A percentile compares a stretch with the other conserved stretches of the same genome.
Conservation (phyloP, 495 filamentous ascomycete genomes). For the Aspergillus incahuasiensis region DNA sequence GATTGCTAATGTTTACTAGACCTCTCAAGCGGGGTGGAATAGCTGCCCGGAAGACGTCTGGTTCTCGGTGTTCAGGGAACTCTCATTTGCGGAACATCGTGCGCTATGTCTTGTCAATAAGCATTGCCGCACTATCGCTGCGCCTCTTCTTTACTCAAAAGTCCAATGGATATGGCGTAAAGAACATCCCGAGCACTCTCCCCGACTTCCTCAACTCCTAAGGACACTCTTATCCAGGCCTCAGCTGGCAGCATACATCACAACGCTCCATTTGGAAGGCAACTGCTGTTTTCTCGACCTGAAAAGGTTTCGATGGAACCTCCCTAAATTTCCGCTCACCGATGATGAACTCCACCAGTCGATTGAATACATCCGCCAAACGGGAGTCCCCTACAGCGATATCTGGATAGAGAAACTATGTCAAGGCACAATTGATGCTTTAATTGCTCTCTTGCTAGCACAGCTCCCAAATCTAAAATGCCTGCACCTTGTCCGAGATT, state of each 20-base stretch:
- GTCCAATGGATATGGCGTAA: slow-evolving; percentile 18
- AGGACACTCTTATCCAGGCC: slow-evolving; percentile 15
- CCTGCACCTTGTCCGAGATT: slow-evolving; percentile 14
- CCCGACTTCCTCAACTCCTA: slow-evolving; percentile 15
- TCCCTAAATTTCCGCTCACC: slow-evolving; percentile 6
- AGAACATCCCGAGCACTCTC: background rate
- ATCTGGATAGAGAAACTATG: slow-evolving; percentile 17
- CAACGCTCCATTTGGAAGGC: slow-evolving; percentile 8
- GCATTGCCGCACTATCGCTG: slow-evolving; percentile 9
- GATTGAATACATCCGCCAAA: slow-evolving; percentile 10
- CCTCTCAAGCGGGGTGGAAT: no score
- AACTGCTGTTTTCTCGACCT: background rate
- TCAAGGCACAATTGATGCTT: slow-evolving; percentile 16
- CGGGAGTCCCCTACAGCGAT: slow-evolving; percentile 12
- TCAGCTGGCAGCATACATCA: slow-evolving; percentile 19
- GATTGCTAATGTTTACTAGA: no score
- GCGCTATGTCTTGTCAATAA: slow-evolving; percentile 14
- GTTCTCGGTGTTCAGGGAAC: no score
- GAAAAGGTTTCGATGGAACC: background rate
- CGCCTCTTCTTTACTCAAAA: slow-evolving; percentile 17
- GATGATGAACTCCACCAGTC: slow-evolving; percentile 10
- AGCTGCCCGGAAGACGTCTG: no score
- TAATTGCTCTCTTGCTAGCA: slow-evolving; percentile 19
- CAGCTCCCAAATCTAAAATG: slow-evolving; percentile 12
- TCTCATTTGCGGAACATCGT: slow-evolving; percentile 10